Percentiles rank a stretch among this genome's conserved stretches.
These are phyloP conservation scores for peach (Prunus persica) DNA, from an alignment of 306 rosid genomes.

Conservation along the genomic window Prunus_persica_NCBIv2 NC_034012.1:3292001-3292500, in stretches of 20 bases:
- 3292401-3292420: too few relatives aligned
- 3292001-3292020: not conserved
- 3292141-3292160: not conserved
- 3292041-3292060: not conserved
- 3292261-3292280: not conserved
- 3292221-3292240: not conserved
- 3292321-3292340: too few relatives aligned
- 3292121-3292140: not conserved
- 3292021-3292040: slow-evolving; percentile 1
- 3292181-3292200: not conserved
- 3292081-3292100: too few relatives aligned
- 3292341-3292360: not conserved
- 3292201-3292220: not conserved
- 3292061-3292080: too few relatives aligned
- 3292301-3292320: not conserved
- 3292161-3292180: not conserved
- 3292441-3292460: too few relatives aligned
- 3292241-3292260: not conserved
- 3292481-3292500: too few relatives aligned
- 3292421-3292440: too few relatives aligned
- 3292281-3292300: not conserved
- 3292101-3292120: not conserved
- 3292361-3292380: too few relatives aligned
- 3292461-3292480: too few relatives aligned
- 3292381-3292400: too few relatives aligned